A percentile compares a stretch with the other conserved stretches of the same genome.
These are phyloP conservation scores for Groenewaldozyma salmanticensis DNA, from an alignment of 805 yeast genomes.

Conservation along the genomic window DNA sequence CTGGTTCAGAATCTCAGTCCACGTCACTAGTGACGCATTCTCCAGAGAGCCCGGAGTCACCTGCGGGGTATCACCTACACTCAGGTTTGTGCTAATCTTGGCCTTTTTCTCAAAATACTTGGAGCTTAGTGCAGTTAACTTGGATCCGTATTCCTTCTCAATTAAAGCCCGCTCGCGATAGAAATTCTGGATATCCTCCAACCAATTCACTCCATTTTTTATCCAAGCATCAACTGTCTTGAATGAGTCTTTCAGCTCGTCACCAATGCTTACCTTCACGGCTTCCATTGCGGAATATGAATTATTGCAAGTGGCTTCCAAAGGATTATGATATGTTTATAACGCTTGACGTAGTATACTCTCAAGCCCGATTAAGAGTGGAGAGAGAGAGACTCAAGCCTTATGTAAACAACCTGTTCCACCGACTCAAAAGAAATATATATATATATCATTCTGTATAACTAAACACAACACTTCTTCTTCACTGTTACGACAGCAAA, in stretches of 20 bases:
- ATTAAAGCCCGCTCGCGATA: constrained; percentile 73
- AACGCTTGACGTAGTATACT: no score
- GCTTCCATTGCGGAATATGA: constrained; percentile 11
- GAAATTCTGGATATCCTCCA: constrained; percentile 69
- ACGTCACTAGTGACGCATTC: constrained; percentile 73
- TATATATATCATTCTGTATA: background rate
- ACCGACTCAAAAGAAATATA: background rate
- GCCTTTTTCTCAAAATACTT: constrained; percentile 73
- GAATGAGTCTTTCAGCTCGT: constrained; percentile 50
- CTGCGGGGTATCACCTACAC: constrained; percentile 87
- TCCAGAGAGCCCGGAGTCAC: constrained; percentile 94
- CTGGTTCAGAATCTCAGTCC: constrained; percentile 81
- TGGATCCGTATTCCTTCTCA: constrained; percentile 74
- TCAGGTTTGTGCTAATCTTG: constrained; percentile 49
- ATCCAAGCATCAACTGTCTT: constrained; percentile 70
- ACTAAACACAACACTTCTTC: no score
- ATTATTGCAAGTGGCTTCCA: no score
- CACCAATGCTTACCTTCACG: constrained; percentile 22
- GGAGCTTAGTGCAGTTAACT: constrained; percentile 51
- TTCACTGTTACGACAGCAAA: no score
- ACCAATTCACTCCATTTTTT: constrained; percentile 59
- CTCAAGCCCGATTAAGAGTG: background rate
- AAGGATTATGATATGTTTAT: no score
- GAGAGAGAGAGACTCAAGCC: background rate
- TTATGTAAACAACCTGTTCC: no score